Evolutionary conservation across 1,284 basidiomycete species (phyloP), one percentile per base, ranked within the genome.

Genomic region (Takashimella tepidaria): DNA sequence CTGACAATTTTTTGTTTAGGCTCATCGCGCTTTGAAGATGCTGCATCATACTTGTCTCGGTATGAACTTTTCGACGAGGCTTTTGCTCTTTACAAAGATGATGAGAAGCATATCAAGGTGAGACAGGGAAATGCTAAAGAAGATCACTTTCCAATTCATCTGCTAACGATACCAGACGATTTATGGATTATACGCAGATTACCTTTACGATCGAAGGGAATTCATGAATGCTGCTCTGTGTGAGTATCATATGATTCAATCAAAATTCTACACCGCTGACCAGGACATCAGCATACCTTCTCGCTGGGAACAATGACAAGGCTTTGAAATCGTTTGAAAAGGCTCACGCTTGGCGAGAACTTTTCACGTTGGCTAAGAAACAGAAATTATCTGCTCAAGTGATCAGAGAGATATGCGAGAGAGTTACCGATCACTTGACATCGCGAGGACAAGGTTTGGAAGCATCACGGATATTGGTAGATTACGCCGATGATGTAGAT

Each of bases 301-400:
- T 89, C 56, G 87, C 87, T 3, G 70, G 75, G 2, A 79, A 83
- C 54, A 70, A 78, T 0, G 70, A 78, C 6, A 90, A 90, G 57
- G 89, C 91, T 0, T 84, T 96, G 80, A 80, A 87, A 13, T 85
- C 92, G 0, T 85, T 90, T 63, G 90, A 95, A 71, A 86, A 85
- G 54, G 87, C 88, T 0, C 78, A 92, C 23, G 83, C 88, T 43
- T 97, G 93, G 92, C 84, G 87, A 63, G 89, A 92, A 62, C 78
- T 93, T 0, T 95, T 97, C 69, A 84, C 87, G n/a, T 76, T 95
- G 19, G 87, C 87, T 1, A 62, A 82, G 27, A 63, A 67, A 44
- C 62, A 59, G 76, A 77, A 60, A 72, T 77, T 62, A 62, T 76
- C 12, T 57, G 71, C 76, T 13, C 83, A 85, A 12, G 83, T 84